A percentile compares a stretch with the other conserved stretches of the same genome.
Evolutionary conservation across 345 rosid genomes (phyloP).

Genomic region (Rhizophora mangle): DNA sequence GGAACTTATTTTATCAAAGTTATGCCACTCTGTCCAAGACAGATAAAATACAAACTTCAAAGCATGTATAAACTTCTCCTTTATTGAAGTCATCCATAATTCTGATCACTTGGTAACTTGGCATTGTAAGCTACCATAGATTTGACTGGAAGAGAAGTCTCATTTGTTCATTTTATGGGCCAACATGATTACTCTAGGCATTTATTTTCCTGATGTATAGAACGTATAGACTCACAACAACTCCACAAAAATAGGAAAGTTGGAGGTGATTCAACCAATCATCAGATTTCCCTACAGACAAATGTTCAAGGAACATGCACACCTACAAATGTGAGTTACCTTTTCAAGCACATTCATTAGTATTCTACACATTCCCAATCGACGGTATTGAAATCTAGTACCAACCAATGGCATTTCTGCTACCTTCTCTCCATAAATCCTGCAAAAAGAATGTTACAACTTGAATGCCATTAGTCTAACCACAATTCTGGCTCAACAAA

Average conservation of each 20-base stretch:
- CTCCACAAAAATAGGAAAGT: no score
- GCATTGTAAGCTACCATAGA: not conserved
- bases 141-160: no score
- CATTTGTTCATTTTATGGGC: not conserved
- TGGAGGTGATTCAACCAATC: no score
- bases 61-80: not conserved
- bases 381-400: constrained; percentile 46
- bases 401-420: constrained; percentile 71
- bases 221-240: no score
- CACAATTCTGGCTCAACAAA: constrained; percentile 15
- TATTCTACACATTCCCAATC: constrained; percentile 59
- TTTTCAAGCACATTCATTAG: constrained; percentile 57
- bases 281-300: no score
- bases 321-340: constrained; percentile 28
- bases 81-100: not conserved
- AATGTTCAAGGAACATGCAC: no score
- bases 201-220: not conserved
- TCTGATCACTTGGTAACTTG: not conserved
- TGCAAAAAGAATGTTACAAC: constrained; percentile 22
- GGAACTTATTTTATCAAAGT: not conserved
- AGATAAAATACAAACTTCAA: no score
- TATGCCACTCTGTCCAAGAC: not conserved
- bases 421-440: constrained; percentile 59
- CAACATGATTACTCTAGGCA: not conserved
- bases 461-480: constrained; percentile 2